Conservation (phyloP, 192 early-diverging fungal genomes). For the Linderina pennispora region DNA sequence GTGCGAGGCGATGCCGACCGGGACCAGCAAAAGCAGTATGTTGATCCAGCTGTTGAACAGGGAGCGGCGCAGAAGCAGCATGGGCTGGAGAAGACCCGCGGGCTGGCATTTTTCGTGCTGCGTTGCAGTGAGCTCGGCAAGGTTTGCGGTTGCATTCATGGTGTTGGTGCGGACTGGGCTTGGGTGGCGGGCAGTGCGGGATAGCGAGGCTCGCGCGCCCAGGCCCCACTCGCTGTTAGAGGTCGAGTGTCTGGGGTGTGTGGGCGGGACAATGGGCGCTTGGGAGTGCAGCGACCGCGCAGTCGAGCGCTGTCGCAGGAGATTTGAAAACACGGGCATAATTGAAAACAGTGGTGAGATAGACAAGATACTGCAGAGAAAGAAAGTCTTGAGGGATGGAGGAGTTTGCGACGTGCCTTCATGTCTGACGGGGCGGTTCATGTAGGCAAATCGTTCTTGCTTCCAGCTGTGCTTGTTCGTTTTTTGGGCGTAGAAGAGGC, state of each 20-base stretch:
- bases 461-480: no score
- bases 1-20: conserved; percentile 66
- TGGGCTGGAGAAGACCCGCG: conserved; percentile 31
- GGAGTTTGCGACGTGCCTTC: no score
- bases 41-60: conserved; percentile 61
- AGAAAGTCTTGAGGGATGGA: no score
- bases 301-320: no score
- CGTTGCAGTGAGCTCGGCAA: neutral
- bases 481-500: no score
- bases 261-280: no score
- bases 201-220: neutral
- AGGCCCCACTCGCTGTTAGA: neutral
- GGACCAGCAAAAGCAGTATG: conserved; percentile 67
- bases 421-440: no score
- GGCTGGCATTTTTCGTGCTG: conserved; percentile 12
- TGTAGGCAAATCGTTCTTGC: no score
- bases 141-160: neutral
- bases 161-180: neutral
- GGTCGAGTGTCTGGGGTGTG: neutral
- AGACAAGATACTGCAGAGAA: no score
- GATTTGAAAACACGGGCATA: no score
- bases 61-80: conserved; percentile 48
- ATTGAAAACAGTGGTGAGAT: no score
- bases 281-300: no score
- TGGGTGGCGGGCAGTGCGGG: neutral